These are phyloP conservation scores for Haplosporangium gracile DNA, from an alignment of 192 early-diverging fungal species.

Conservation along the genomic window DNA sequence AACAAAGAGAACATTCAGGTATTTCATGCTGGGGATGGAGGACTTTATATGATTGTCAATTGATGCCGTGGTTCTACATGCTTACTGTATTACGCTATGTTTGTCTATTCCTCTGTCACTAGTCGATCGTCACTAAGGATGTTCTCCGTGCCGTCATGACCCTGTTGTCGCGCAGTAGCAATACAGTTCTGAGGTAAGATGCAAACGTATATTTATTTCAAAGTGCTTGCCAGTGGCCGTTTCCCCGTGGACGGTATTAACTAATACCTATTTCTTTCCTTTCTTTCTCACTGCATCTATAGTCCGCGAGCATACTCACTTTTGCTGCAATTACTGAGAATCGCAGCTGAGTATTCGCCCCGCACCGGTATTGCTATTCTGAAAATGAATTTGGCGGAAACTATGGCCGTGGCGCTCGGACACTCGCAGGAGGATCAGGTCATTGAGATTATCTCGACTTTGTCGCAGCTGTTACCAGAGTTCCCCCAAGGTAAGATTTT, in stretches of 20 bases:
- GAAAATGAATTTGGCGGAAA: conserved; percentile 58
- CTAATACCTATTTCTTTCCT: background rate
- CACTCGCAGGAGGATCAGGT: conserved; percentile 65
- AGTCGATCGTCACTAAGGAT: conserved; percentile 67
- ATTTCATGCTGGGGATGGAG: background rate
- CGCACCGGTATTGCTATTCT: conserved; percentile 52
- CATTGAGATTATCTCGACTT: conserved; percentile 66
- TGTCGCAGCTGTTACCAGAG: conserved; percentile 71
- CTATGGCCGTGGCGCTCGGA: conserved; percentile 49
- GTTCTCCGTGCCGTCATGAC: conserved; percentile 69
- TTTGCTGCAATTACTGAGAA: conserved; percentile 69
- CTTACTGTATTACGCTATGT: background rate
- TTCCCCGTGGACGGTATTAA: background rate
- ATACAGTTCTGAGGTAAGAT: conserved; percentile 43
- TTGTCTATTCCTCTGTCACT: conserved; percentile 26
- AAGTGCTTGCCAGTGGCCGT: background rate
- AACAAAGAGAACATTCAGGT: conserved; percentile 58
- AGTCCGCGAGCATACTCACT: conserved; percentile 63
- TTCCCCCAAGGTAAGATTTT: conserved; percentile 58
- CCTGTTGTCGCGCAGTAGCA: conserved; percentile 62
- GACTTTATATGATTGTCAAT: background rate
- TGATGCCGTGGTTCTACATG: background rate
- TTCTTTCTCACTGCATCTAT: background rate
- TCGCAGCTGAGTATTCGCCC: conserved; percentile 67
- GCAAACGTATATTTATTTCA: background rate